phyloP scores from a whole-genome alignment of 2,329 filamentous ascomycete genomes.

The Diaporthe ampelina region DNA sequence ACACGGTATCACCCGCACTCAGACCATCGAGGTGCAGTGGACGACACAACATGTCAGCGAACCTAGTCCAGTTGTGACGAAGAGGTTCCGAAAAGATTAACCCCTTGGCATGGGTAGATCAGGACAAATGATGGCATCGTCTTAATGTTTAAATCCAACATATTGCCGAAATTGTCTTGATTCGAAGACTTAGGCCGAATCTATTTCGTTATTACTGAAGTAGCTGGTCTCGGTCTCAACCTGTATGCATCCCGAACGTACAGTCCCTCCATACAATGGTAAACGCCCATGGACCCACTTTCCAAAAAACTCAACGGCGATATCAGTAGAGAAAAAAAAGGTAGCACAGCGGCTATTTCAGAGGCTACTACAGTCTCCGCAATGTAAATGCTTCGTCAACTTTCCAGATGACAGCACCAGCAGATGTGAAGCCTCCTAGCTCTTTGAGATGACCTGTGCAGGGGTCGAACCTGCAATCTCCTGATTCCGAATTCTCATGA shows the following conservation, averaged over 20 bases:
- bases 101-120: background rate
- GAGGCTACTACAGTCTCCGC: no score
- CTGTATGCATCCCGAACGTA: no score
- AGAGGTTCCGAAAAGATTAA: background rate
- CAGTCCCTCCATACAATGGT: no score
- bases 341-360: no score
- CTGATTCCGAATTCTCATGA: constrained; percentile 32
- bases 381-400: no score
- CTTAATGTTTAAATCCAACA: background rate
- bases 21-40: constrained; percentile 34
- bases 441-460: constrained; percentile 33
- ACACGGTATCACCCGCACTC: constrained; percentile 22
- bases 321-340: no score
- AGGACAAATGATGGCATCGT: background rate
- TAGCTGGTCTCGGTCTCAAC: no score
- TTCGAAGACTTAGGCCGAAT: background rate
- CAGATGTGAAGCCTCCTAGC: no score
- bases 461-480: constrained; percentile 44
- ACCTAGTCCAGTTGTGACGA: background rate
- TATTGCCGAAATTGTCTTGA: background rate
- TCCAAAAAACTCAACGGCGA: no score
- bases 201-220: no score
- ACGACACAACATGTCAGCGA: constrained; percentile 7
- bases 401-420: no score
- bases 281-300: no score